A percentile compares a stretch with the other conserved stretches of the same genome.
These are phyloP conservation scores for Neopestalotiopsis sp. DNA, from an alignment of 2,329 filamentous ascomycete genomes.

Conservation along the genomic window DNA sequence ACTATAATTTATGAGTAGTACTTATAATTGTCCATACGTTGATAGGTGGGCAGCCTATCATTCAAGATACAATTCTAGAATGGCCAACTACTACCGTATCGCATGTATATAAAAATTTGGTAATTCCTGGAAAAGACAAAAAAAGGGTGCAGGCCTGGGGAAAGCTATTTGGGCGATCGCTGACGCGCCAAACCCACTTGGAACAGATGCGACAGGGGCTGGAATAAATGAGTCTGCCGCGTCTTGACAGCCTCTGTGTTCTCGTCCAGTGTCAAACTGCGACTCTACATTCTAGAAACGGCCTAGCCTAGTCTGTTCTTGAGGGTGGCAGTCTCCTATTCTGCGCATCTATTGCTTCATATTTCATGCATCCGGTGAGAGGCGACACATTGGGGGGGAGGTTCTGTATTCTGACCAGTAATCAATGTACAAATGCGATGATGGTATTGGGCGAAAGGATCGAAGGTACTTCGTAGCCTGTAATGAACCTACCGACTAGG, in stretches of 20 bases:
- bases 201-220: constrained; percentile 7
- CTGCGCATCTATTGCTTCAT: background rate
- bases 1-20: too few species aligned
- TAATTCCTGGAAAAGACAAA: background rate
- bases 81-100: background rate
- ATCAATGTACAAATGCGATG: background rate
- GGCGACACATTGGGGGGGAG: background rate
- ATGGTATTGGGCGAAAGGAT: background rate
- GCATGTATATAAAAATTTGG: background rate
- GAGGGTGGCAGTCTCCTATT: constrained; percentile 1
- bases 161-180: constrained; percentile 2
- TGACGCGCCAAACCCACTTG: background rate
- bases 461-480: background rate
- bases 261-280: background rate
- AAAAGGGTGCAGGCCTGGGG: background rate
- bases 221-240: constrained; percentile 5
- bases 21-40: too few species aligned
- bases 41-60: background rate
- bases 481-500: background rate
- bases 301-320: background rate
- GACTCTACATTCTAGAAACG: background rate
- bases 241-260: background rate
- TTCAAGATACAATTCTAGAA: background rate
- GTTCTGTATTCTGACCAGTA: too few species aligned
- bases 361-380: background rate